Percentiles rank a stretch among this genome's conserved stretches.
Evolutionary conservation across 192 early-diverging fungal genomes (phyloP).

Genomic region (Gryganskiella cystojenkinii): DNA sequence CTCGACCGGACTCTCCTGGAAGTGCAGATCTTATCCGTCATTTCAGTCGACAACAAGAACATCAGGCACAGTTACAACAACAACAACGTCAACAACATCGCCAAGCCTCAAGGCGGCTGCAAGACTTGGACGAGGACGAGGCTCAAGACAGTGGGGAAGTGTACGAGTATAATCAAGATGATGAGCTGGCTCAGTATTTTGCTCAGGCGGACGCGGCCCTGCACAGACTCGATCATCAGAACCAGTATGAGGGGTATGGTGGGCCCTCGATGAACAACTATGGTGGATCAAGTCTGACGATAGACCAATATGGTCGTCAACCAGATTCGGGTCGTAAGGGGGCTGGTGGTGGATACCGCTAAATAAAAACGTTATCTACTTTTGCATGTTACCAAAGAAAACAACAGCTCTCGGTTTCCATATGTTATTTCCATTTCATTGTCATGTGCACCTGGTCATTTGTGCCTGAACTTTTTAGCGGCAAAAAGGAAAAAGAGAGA

Average conservation of each 20-base stretch:
- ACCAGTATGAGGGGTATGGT: background rate
- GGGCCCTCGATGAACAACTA: background rate
- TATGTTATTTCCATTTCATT: too few species aligned
- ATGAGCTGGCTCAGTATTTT: conserved; percentile 53
- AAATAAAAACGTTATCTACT: too few species aligned
- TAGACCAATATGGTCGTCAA: conserved; percentile 13
- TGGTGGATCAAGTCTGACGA: background rate
- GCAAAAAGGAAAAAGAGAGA: too few species aligned
- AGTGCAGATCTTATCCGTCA: conserved; percentile 40
- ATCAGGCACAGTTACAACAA: conserved; percentile 9
- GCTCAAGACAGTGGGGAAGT: conserved; percentile 19
- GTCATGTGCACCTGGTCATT: too few species aligned
- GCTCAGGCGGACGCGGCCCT: conserved; percentile 31
- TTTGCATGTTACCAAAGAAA: too few species aligned
- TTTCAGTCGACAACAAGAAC: conserved; percentile 46
- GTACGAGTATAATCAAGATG: conserved; percentile 52
- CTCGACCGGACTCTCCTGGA: conserved; percentile 43
- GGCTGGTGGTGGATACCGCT: background rate
- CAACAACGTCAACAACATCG: background rate
- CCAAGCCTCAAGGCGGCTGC: background rate
- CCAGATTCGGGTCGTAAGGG: background rate
- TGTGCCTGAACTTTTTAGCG: too few species aligned
- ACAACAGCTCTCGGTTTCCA: too few species aligned
- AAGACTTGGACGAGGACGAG: background rate
- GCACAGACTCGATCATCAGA: background rate